Evolutionary conservation across 1,284 basidiomycete genomes (phyloP).

Genomic region (Inonotus obliquus): DNA sequence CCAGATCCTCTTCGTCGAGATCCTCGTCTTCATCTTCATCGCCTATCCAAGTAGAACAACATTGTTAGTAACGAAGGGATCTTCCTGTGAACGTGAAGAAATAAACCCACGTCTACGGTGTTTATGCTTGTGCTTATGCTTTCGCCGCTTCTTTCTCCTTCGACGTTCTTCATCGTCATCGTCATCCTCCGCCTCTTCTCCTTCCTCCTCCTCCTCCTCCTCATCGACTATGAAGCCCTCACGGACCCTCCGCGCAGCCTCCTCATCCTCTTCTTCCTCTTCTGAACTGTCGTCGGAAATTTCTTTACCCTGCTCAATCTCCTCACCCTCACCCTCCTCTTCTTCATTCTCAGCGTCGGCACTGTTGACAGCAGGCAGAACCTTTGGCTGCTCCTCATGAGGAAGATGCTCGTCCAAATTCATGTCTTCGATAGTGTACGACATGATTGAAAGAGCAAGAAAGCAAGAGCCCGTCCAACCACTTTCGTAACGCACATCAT

Average conservation of each 20-base stretch:
- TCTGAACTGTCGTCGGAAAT: conserved; percentile 80
- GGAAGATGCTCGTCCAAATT: conserved; percentile 1
- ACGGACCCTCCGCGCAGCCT: conserved; percentile 67
- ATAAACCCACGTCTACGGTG: conserved; percentile 53
- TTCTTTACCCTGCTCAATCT: conserved; percentile 40
- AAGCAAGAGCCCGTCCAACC: not conserved
- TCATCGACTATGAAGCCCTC: conserved; percentile 88
- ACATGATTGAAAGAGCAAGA: conserved; percentile 9
- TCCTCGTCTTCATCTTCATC: conserved; percentile 59
- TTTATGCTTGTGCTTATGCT: conserved; percentile 23
- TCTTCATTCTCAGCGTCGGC: conserved; percentile 30
- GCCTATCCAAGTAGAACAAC: conserved; percentile 28
- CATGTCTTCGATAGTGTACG: conserved; percentile 6
- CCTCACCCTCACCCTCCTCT: conserved; percentile 51
- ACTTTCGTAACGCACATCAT: not conserved
- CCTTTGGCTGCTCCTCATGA: not conserved
- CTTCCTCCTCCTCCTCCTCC: conserved; percentile 74
- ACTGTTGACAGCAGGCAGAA: not conserved
- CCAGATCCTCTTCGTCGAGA: conserved; percentile 95
- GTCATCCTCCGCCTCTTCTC: conserved; percentile 58
- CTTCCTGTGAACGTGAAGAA: conserved; percentile 12
- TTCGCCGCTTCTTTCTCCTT: conserved; percentile 59
- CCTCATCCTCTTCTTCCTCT: conserved; percentile 79
- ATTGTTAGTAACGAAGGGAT: conserved; percentile 17
- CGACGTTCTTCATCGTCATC: conserved; percentile 53